phyloP scores from a whole-genome alignment of 139 green algal species.

The Eudorina sp. region DNA sequence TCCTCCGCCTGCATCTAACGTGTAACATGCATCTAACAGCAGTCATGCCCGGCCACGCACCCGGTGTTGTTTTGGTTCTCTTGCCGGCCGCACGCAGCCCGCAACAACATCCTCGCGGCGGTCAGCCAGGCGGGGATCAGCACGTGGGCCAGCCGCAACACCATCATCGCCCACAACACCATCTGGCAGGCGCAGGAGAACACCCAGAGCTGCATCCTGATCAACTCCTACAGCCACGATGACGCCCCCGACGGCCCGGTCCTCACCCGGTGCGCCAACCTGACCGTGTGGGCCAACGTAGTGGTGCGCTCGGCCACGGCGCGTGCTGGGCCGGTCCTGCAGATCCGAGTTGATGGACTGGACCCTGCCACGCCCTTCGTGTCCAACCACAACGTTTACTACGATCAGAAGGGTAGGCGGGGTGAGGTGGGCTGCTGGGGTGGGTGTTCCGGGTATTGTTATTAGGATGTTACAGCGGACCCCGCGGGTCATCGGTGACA shows the following conservation, averaged over 20 bases:
- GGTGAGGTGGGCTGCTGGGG: too few species aligned
- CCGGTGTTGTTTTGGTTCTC: too few species aligned
- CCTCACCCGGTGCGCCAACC: neutral
- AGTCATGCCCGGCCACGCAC: too few species aligned
- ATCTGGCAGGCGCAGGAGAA: conserved; percentile 38
- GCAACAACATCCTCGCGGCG: conserved; percentile 44
- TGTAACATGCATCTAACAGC: too few species aligned
- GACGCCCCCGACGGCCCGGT: neutral
- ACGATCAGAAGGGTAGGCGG: conserved; percentile 25
- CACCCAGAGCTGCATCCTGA: conserved; percentile 11
- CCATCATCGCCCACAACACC: conserved; percentile 45
- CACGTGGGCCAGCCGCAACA: conserved; percentile 10
- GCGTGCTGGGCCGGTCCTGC: conserved; percentile 27
- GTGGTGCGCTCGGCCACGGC: conserved; percentile 18
- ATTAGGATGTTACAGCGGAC: too few species aligned
- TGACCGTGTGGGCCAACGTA: conserved; percentile 34
- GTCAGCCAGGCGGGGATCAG: conserved; percentile 33
- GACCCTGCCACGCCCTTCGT: conserved; percentile 2
- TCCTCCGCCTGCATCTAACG: too few species aligned
- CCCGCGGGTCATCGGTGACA: too few species aligned
- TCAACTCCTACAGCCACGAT: conserved; percentile 23
- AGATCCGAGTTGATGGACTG: conserved; percentile 35
- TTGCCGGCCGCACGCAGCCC: too few species aligned
- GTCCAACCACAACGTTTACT: conserved; percentile 33
- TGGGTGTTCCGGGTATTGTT: too few species aligned